Evolutionary conservation across 2,329 filamentous ascomycete species (phyloP).

Genomic region (Boeremia exigua): DNA sequence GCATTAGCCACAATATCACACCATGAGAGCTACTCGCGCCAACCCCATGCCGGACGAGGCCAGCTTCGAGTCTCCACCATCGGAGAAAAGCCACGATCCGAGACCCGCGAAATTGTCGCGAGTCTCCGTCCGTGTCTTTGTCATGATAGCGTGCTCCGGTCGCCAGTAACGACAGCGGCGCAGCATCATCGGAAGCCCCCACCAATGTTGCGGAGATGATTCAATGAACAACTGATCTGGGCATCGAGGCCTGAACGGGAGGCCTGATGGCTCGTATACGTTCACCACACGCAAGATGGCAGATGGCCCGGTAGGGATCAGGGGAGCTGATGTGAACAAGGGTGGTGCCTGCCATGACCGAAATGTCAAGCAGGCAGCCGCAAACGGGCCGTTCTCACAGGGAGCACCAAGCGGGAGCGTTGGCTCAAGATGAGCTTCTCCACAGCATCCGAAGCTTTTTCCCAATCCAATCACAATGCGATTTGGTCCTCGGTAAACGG

Average conservation of each 20-base stretch:
- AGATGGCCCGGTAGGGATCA: slow-evolving; percentile 8
- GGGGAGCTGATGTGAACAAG: slow-evolving; percentile 11
- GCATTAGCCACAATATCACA: not conserved
- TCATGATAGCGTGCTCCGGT: too few species aligned
- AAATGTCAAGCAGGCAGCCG: slow-evolving; percentile 16
- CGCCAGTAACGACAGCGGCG: not conserved
- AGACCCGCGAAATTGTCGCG: not conserved
- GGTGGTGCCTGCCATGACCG: slow-evolving; percentile 13
- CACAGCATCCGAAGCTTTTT: not conserved
- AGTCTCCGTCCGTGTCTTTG: too few species aligned
- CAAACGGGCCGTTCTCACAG: slow-evolving; percentile 17
- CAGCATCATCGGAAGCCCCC: slow-evolving; percentile 1
- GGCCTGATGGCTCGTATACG: slow-evolving; percentile 2
- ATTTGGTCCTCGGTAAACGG: slow-evolving; percentile 9
- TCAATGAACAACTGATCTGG: slow-evolving; percentile 11
- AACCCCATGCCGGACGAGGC: not conserved
- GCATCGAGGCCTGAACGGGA: slow-evolving; percentile 10
- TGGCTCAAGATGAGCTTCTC: slow-evolving; percentile 15
- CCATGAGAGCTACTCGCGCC: not conserved
- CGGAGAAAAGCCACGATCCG: not conserved
- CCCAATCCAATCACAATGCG: not conserved
- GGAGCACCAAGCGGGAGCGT: slow-evolving; percentile 12
- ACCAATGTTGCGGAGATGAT: slow-evolving; percentile 7
- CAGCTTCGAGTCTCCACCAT: not conserved
- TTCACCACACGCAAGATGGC: not conserved